Evolutionary conservation across 2,329 filamentous ascomycete species (phyloP).

Genomic region (Pseudogymnoascus sp.): DNA sequence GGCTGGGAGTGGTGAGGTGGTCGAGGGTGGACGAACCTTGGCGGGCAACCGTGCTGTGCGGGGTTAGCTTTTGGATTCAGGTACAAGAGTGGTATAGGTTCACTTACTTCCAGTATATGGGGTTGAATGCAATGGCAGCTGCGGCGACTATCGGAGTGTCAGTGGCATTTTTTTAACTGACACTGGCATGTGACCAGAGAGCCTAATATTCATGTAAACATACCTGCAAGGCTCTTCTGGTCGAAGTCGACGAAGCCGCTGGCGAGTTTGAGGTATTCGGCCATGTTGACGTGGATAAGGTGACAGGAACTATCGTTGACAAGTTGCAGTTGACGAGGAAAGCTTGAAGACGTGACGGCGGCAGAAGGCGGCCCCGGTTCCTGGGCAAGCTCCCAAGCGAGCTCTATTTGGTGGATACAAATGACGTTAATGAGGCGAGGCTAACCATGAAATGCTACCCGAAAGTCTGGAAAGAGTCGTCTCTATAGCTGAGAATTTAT

Average conservation of each 20-base stretch:
- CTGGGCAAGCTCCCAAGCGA: conserved; percentile 10
- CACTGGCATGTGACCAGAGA: conserved; percentile 14
- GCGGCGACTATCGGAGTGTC: conserved; percentile 58
- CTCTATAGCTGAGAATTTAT: not conserved
- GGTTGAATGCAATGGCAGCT: conserved; percentile 83
- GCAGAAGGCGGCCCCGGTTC: conserved; percentile 1
- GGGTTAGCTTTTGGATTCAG: not conserved
- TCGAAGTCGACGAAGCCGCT: conserved; percentile 49
- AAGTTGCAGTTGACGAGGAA: not conserved
- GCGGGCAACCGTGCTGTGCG: conserved; percentile 67
- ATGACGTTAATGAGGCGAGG: conserved; percentile 9
- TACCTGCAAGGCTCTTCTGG: conserved; percentile 62
- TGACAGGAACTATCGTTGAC: not conserved
- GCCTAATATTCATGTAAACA: conserved; percentile 27
- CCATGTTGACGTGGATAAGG: conserved; percentile 4
- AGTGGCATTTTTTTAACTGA: conserved; percentile 18
- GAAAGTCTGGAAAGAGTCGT: not conserved
- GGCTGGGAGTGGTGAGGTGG: conserved; percentile 14
- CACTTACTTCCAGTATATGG: conserved; percentile 98
- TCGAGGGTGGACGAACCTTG: conserved; percentile 50
- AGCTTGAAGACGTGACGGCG: conserved; percentile 4
- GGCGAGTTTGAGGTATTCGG: conserved; percentile 8
- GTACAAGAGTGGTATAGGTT: conserved; percentile 12
- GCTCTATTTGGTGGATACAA: conserved; percentile 11
- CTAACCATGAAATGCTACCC: not conserved